Percentiles rank a stretch among this genome's conserved stretches.
These are phyloP conservation scores for Penicillium occitanis DNA, from an alignment of 2,329 filamentous ascomycete genomes.

Conservation along the genomic window DNA sequence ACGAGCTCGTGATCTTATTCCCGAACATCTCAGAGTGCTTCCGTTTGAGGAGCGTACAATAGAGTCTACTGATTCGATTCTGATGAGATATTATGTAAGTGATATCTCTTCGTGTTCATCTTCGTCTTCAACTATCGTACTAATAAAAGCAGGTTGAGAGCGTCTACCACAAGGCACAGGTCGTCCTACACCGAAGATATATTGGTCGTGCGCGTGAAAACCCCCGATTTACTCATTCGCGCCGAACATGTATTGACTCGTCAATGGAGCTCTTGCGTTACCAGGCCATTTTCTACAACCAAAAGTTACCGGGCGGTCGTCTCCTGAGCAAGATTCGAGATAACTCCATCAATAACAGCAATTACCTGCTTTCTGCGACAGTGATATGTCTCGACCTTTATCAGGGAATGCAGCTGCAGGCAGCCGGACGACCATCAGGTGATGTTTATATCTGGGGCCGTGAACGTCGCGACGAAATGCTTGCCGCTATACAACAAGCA, in stretches of 20 bases:
- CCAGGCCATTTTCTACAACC: constrained; percentile 71
- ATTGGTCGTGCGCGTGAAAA: constrained; percentile 75
- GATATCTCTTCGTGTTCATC: neutral
- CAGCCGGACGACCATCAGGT: constrained; percentile 34
- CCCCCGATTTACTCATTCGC: constrained; percentile 77
- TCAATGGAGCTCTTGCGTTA: constrained; percentile 78
- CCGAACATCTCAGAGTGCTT: constrained; percentile 75
- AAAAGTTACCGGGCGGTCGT: constrained; percentile 70
- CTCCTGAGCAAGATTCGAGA: constrained; percentile 75
- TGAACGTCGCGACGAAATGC: constrained; percentile 67
- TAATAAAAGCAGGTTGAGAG: constrained; percentile 60
- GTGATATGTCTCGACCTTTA: constrained; percentile 80
- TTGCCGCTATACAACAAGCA: constrained; percentile 69
- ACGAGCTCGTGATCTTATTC: constrained; percentile 63
- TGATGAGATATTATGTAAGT: constrained; percentile 71
- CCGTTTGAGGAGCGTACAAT: constrained; percentile 70
- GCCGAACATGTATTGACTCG: constrained; percentile 80
- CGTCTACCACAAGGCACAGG: constrained; percentile 83
- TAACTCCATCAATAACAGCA: constrained; percentile 74
- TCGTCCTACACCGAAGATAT: constrained; percentile 85
- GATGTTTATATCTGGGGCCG: constrained; percentile 50
- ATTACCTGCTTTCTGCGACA: constrained; percentile 84
- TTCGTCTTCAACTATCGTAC: constrained; percentile 3
- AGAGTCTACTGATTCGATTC: constrained; percentile 67
- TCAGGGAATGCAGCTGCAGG: constrained; percentile 48